Conservation (phyloP, 768 basidiomycete genomes). For the Leccinum sublutescens region DNA sequence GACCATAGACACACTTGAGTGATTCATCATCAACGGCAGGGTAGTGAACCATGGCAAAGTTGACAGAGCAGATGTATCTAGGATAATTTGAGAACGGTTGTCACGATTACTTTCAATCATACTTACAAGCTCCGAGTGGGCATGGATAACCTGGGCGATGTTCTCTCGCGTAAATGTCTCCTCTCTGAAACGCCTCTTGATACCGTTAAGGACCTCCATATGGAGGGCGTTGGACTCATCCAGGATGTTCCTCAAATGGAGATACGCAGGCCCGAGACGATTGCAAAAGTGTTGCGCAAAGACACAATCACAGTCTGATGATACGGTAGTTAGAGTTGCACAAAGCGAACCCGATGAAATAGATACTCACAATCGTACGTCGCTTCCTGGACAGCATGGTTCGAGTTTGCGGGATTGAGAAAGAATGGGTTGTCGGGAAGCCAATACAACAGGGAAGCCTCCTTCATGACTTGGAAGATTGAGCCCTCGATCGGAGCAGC, state of each 20-base stretch:
- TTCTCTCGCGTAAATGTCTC: conserved; percentile 98
- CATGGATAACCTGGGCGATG: conserved; percentile 84
- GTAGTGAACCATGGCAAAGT: conserved; percentile 96
- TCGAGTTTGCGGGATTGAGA: conserved; percentile 38
- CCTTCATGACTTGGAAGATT: conserved; percentile 98
- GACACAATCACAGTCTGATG: conserved; percentile 88
- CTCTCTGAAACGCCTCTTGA: conserved; percentile 94
- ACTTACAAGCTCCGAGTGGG: conserved; percentile 81
- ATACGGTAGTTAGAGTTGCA: neutral
- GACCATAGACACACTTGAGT: conserved; percentile 50
- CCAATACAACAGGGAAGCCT: conserved; percentile 90
- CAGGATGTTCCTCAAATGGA: conserved; percentile 83
- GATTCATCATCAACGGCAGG: conserved; percentile 64
- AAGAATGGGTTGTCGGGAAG: conserved; percentile 96
- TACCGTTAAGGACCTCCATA: conserved; percentile 90
- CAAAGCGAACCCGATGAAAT: neutral
- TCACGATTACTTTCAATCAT: neutral
- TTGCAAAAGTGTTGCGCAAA: conserved; percentile 99
- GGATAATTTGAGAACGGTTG: neutral
- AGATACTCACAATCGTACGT: conserved; percentile 78
- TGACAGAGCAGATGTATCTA: conserved; percentile 92
- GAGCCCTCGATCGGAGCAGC: conserved; percentile 94
- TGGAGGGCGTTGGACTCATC: conserved; percentile 89
- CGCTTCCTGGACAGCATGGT: conserved; percentile 95
- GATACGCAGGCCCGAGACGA: conserved; percentile 86